phyloP scores from a whole-genome alignment of 768 basidiomycete species.

The Russula lepida region DNA sequence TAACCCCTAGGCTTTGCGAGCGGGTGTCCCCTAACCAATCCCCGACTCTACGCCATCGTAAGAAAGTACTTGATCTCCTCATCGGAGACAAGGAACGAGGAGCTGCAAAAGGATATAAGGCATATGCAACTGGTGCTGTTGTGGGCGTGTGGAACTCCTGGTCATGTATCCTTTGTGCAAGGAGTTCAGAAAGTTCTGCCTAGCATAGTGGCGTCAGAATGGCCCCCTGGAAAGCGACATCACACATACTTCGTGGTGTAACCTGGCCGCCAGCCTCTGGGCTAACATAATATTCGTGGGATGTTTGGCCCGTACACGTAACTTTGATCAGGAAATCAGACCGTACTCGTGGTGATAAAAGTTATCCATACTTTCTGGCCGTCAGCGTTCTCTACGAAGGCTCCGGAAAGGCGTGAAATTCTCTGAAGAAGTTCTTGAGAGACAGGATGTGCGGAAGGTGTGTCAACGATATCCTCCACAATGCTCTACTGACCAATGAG shows the following conservation, averaged over 20 bases:
- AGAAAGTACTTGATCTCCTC: slow-evolving; percentile 36
- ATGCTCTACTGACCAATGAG: slow-evolving; percentile 22
- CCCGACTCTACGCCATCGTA: slow-evolving; percentile 54
- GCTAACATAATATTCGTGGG: slow-evolving; percentile 35
- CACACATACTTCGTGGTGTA: slow-evolving; percentile 34
- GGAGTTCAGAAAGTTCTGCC: slow-evolving; percentile 6
- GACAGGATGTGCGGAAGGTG: slow-evolving; percentile 41
- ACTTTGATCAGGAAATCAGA: slow-evolving; percentile 28
- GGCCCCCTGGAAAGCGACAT: not conserved
- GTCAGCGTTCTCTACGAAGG: slow-evolving; percentile 48
- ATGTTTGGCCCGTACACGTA: slow-evolving; percentile 47
- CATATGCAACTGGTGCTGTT: slow-evolving; percentile 31
- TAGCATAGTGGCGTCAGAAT: slow-evolving; percentile 10
- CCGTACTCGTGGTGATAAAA: not conserved
- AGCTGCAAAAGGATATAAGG: slow-evolving; percentile 60
- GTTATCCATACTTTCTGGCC: slow-evolving; percentile 37
- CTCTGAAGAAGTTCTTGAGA: slow-evolving; percentile 42
- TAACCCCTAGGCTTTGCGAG: slow-evolving; percentile 31
- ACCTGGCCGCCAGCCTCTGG: slow-evolving; percentile 44
- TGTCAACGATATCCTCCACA: slow-evolving; percentile 29
- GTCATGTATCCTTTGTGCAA: slow-evolving; percentile 1
- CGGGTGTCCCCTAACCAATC: slow-evolving; percentile 44
- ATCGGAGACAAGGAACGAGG: slow-evolving; percentile 44
- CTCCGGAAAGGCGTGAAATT: slow-evolving; percentile 62
- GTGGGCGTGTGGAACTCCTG: slow-evolving; percentile 7